A percentile compares a stretch with the other conserved stretches of the same genome.
phyloP scores from a whole-genome alignment of 805 yeast species.

The Sungouiozyma ichnusensis region DNA sequence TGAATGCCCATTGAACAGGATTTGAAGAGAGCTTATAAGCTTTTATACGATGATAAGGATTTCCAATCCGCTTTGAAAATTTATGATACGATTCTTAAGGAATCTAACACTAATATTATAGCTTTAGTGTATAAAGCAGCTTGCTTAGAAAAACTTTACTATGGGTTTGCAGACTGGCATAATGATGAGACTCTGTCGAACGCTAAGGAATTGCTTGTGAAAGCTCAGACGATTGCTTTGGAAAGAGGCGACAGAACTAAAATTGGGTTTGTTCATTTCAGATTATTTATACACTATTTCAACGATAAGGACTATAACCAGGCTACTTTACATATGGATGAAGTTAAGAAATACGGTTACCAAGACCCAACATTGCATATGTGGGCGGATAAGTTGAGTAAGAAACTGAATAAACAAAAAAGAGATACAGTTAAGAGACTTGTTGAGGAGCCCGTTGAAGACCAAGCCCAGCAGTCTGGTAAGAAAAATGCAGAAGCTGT shows the following conservation, averaged over 20 bases:
- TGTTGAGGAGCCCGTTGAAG: too few species aligned
- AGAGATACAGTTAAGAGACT: conserved; percentile 3
- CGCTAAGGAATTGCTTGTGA: conserved; percentile 24
- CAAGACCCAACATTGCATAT: conserved; percentile 38
- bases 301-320: conserved; percentile 32
- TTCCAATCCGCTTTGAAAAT: conserved; percentile 35
- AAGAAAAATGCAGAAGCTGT: not conserved
- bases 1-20: conserved; percentile 22
- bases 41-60: conserved; percentile 37
- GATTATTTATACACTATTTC: conserved; percentile 40
- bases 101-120: conserved; percentile 36
- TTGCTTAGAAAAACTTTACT: conserved; percentile 36
- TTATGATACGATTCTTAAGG: conserved; percentile 33
- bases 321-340: conserved; percentile 34
- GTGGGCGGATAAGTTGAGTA: conserved; percentile 30
- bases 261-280: conserved; percentile 39
- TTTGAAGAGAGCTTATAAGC: conserved; percentile 36
- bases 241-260: conserved; percentile 36
- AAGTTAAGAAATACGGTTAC: conserved; percentile 35
- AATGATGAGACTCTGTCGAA: conserved; percentile 34
- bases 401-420: conserved; percentile 12
- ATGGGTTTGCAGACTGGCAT: conserved; percentile 33
- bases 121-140: conserved; percentile 42
- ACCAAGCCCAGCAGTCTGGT: too few species aligned
- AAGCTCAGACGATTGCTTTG: conserved; percentile 38